phyloP scores from a whole-genome alignment of 495 filamentous ascomycete genomes.

The Neurospora discreta region DNA sequence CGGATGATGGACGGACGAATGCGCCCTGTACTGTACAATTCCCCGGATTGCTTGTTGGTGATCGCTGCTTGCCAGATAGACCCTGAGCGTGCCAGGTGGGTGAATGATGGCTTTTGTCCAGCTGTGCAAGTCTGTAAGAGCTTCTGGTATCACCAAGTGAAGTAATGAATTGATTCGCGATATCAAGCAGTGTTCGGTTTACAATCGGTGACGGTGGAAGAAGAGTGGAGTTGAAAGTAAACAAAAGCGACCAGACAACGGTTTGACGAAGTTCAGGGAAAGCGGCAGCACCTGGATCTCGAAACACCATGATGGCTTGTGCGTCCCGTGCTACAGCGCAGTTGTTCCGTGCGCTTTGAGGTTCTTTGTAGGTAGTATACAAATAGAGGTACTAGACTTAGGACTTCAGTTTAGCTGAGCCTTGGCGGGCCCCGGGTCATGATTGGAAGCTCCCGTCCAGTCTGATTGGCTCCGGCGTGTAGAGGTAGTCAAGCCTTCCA shows the following conservation, averaged over 20 bases:
- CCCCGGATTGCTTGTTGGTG: background rate
- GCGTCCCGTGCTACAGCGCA: background rate
- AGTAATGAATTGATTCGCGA: background rate
- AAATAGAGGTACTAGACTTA: no score
- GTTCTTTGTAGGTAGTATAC: no score
- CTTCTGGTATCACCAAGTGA: background rate
- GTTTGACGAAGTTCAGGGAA: background rate
- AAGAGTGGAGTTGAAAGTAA: background rate
- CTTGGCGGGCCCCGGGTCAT: background rate
- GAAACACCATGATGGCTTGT: background rate
- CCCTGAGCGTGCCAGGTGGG: background rate
- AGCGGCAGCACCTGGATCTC: background rate
- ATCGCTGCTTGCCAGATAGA: background rate
- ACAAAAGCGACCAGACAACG: background rate
- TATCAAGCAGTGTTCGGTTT: background rate
- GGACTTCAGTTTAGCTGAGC: background rate
- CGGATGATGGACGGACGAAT: background rate
- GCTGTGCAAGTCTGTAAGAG: background rate
- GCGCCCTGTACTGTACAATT: background rate
- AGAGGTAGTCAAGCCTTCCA: background rate
- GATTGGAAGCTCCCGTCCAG: background rate
- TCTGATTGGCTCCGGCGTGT: background rate
- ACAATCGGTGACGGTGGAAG: background rate
- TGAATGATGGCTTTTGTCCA: background rate
- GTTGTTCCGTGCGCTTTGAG: background rate